A percentile compares a stretch with the other conserved stretches of the same genome.
Evolutionary conservation across 345 rosid genomes (phyloP).

Genomic region (Isatis tinctoria): DNA sequence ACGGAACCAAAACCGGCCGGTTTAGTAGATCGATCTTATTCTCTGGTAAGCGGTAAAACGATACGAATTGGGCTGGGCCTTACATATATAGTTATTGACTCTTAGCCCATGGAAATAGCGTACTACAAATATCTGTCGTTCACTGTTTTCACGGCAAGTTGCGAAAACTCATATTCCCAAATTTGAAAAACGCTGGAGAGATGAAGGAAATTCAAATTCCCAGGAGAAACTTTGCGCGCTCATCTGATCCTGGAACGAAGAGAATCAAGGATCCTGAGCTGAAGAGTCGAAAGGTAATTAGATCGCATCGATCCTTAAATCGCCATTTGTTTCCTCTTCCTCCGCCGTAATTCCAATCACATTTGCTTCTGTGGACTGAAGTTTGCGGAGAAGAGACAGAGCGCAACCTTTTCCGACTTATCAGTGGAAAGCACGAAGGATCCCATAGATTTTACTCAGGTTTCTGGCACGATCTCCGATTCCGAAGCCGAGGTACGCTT

Average conservation of each 20-base stretch:
- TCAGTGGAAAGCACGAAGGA: conserved; percentile 22
- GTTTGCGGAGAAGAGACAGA: conserved; percentile 31
- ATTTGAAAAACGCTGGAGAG: conserved; percentile 1
- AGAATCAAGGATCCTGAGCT: conserved; percentile 19
- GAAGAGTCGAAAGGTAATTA: conserved; percentile 31
- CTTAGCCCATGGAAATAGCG: neutral
- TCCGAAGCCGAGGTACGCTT: conserved; percentile 31
- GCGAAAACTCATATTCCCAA: neutral
- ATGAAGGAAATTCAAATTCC: conserved; percentile 35
- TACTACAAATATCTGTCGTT: conserved; percentile 2
- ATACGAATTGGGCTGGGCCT: conserved; percentile 19
- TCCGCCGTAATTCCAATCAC: neutral
- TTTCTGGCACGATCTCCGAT: conserved; percentile 22
- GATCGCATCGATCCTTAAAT: neutral
- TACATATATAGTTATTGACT: too few species aligned
- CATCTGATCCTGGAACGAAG: conserved; percentile 18
- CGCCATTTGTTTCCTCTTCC: conserved; percentile 9
- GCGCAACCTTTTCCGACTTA: conserved; percentile 17
- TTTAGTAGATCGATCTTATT: neutral
- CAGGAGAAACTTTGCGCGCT: conserved; percentile 29
- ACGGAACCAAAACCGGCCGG: neutral
- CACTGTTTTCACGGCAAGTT: neutral
- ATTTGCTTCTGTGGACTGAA: conserved; percentile 10
- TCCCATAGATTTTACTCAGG: neutral
- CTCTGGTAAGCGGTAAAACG: neutral